A percentile compares a stretch with the other conserved stretches of the same genome.
Evolutionary conservation across 495 filamentous ascomycete species (phyloP).

Genomic region (Hyaloscypha finlandica): DNA sequence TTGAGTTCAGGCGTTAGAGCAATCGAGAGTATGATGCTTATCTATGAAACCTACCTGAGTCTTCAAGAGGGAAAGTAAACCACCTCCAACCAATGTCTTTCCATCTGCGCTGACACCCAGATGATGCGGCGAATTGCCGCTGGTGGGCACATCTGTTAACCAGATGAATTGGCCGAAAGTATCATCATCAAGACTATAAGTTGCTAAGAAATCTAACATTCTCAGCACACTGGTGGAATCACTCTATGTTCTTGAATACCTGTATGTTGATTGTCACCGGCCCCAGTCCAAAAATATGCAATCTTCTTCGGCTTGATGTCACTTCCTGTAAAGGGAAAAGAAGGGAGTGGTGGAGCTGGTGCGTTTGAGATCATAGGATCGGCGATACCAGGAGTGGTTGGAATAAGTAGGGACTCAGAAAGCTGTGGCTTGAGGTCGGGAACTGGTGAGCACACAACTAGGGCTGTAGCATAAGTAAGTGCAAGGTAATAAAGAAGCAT

Average conservation of each 20-base stretch:
- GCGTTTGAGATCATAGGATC: constrained; percentile 50
- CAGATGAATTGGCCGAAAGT: constrained; percentile 61
- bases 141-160: constrained; percentile 60
- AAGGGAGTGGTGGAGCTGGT: constrained; percentile 55
- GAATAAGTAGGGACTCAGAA: constrained; percentile 57
- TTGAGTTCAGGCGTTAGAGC: neutral
- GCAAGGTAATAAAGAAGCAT: constrained; percentile 8
- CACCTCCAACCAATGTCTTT: constrained; percentile 60
- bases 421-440: constrained; percentile 17
- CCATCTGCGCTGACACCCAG: constrained; percentile 58
- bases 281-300: constrained; percentile 64
- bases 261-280: constrained; percentile 60
- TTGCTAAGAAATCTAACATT: constrained; percentile 55
- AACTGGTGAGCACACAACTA: constrained; percentile 12
- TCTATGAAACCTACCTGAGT: constrained; percentile 38
- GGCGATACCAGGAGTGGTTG: constrained; percentile 57
- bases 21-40: neutral
- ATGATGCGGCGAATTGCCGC: constrained; percentile 64
- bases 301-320: constrained; percentile 66
- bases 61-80: constrained; percentile 62
- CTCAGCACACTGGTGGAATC: neutral
- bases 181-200: constrained; percentile 62
- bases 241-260: constrained; percentile 11
- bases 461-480: constrained; percentile 1
- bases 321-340: constrained; percentile 54